phyloP scores from a whole-genome alignment of 768 basidiomycete genomes.

The Tylopilus cervinicoccineus region DNA sequence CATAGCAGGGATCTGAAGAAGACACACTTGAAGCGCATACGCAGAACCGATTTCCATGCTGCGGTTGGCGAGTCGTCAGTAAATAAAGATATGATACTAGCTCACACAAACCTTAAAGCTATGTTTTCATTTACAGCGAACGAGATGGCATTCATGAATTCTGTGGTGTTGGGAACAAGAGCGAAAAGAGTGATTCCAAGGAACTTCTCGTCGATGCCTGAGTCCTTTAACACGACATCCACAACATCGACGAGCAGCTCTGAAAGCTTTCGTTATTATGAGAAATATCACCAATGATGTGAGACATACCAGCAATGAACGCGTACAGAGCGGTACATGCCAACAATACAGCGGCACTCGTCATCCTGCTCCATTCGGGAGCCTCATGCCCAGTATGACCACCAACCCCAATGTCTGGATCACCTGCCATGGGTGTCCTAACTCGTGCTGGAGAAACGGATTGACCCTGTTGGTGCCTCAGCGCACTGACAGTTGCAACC shows the following conservation, averaged over 20 bases:
- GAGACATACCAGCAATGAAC: conserved; percentile 80
- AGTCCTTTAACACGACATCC: conserved; percentile 85
- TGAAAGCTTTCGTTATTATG: conserved; percentile 29
- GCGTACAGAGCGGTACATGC: conserved; percentile 92
- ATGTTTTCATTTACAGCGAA: conserved; percentile 98
- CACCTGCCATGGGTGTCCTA: conserved; percentile 37
- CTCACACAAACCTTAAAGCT: conserved; percentile 69
- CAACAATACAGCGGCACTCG: conserved; percentile 86
- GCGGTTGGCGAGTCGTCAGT: conserved; percentile 2
- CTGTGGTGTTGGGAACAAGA: conserved; percentile 96
- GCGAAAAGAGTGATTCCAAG: conserved; percentile 95
- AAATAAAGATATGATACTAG: neutral
- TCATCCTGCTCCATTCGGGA: conserved; percentile 90
- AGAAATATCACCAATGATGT: neutral
- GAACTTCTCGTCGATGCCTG: conserved; percentile 96
- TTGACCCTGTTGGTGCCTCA: conserved; percentile 73
- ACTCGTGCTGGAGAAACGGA: conserved; percentile 45
- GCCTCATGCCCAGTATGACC: conserved; percentile 88
- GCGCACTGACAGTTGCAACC: conserved; percentile 87
- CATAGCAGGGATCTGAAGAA: conserved; percentile 98
- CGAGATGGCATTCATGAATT: conserved; percentile 99
- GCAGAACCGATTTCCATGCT: conserved; percentile 99
- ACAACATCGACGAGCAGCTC: conserved; percentile 95
- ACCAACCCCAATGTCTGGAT: conserved; percentile 43
- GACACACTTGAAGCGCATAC: conserved; percentile 96